Percentiles rank a stretch among this genome's conserved stretches.
Conservation (phyloP, 441 rosid genomes). For the Erodium trifolium region DNA sequence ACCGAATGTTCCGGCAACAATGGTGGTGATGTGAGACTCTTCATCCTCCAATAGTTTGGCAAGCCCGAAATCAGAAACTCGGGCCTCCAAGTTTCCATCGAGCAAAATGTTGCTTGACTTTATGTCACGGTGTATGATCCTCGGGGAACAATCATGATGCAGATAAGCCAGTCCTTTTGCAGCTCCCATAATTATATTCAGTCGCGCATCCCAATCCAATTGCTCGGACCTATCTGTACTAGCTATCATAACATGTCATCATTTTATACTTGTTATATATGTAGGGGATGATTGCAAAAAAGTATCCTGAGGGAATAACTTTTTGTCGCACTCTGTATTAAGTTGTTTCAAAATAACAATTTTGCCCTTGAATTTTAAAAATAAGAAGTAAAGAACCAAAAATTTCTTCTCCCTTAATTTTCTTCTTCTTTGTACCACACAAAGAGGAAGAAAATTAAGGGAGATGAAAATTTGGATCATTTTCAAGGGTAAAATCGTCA, state of each 20-base stretch:
- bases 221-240: conserved; percentile 77
- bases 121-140: conserved; percentile 98
- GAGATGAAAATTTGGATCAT: too few relatives aligned
- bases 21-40: conserved; percentile 96
- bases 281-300: too few relatives aligned
- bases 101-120: conserved; percentile 95
- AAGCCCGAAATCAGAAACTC: conserved; percentile 96
- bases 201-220: conserved; percentile 91
- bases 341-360: too few relatives aligned
- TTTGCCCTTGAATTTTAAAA: too few relatives aligned
- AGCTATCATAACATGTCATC: conserved; percentile 18
- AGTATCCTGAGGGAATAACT: too few relatives aligned
- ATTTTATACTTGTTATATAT: neutral
- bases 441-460: too few relatives aligned
- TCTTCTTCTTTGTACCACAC: too few relatives aligned
- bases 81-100: conserved; percentile 93
- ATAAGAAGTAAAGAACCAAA: too few relatives aligned
- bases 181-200: conserved; percentile 88
- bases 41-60: conserved; percentile 92
- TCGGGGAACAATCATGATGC: conserved; percentile 97
- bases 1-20: conserved; percentile 98
- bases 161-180: conserved; percentile 93
- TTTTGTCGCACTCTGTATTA: too few relatives aligned
- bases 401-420: too few relatives aligned
- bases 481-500: too few relatives aligned